Conservation (phyloP, 225 moss, liverwort and hornwort genomes). For the Neckera pumila region DNA sequence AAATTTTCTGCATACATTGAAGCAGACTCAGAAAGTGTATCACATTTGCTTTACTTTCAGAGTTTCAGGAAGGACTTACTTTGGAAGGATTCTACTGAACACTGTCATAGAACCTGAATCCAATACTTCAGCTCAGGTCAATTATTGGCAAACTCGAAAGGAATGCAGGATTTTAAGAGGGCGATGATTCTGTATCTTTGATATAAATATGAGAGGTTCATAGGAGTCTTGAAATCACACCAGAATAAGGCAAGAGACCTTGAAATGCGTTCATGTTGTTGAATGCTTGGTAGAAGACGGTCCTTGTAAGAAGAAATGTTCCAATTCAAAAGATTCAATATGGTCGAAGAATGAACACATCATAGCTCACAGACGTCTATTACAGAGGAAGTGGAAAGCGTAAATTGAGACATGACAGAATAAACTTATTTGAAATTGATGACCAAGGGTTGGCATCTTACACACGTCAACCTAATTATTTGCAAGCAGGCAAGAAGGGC, state of each 20-base stretch:
- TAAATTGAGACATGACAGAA: background rate
- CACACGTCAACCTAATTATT: background rate
- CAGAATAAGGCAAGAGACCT: background rate
- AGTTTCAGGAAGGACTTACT: background rate
- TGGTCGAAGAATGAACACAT: background rate
- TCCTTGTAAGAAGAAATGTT: background rate
- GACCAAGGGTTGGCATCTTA: background rate
- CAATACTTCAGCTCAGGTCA: background rate
- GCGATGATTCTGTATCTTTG: background rate
- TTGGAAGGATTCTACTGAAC: background rate
- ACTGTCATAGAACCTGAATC: background rate
- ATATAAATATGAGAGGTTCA: background rate
- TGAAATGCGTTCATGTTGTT: background rate
- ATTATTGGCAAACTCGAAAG: background rate
- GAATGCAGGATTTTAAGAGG: background rate
- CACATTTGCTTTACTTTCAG: background rate
- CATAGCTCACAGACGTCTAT: background rate
- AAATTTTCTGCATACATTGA: background rate
- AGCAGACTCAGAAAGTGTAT: background rate
- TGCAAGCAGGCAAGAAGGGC: background rate
- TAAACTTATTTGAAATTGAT: background rate
- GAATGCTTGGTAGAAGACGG: background rate
- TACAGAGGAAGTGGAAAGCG: background rate
- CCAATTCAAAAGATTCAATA: background rate
- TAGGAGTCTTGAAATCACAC: background rate